Conservation (phyloP, 1,284 basidiomycete genomes). For the Bjerkandera adusta region DNA sequence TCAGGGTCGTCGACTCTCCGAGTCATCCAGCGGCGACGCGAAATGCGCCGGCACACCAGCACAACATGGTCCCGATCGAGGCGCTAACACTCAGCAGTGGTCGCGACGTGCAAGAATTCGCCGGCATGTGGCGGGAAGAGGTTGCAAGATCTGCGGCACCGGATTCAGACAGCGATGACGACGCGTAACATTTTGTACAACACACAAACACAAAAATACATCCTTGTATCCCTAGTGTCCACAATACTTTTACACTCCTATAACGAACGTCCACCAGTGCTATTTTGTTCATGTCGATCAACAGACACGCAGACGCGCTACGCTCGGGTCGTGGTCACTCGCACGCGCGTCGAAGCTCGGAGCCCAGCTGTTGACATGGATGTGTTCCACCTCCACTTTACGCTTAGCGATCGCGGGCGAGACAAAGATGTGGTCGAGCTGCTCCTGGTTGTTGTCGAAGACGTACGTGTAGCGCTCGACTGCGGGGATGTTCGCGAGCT, state of each 20-base stretch:
- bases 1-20: conserved; percentile 73
- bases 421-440: conserved; percentile 59
- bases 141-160: conserved; percentile 42
- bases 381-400: conserved; percentile 48
- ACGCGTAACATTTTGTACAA: background rate
- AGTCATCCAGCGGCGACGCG: conserved; percentile 63
- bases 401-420: conserved; percentile 44
- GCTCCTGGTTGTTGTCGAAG: conserved; percentile 57
- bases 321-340: conserved; percentile 62
- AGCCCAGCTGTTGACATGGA: conserved; percentile 62
- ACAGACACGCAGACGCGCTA: conserved; percentile 48
- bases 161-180: conserved; percentile 10
- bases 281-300: conserved; percentile 11
- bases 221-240: too few relatives aligned
- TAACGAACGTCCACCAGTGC: too few relatives aligned
- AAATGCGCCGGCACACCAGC: conserved; percentile 74
- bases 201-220: too few relatives aligned
- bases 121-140: conserved; percentile 60
- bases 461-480: conserved; percentile 62
- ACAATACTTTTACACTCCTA: too few relatives aligned
- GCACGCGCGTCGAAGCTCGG: conserved; percentile 37
- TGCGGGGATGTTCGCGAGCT: conserved; percentile 40
- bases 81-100: conserved; percentile 79
- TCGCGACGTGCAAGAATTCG: conserved; percentile 71
- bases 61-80: conserved; percentile 93